Evolutionary conservation across 1,284 basidiomycete genomes (phyloP).

Genomic region (Kalmanozyma brasiliensis): DNA sequence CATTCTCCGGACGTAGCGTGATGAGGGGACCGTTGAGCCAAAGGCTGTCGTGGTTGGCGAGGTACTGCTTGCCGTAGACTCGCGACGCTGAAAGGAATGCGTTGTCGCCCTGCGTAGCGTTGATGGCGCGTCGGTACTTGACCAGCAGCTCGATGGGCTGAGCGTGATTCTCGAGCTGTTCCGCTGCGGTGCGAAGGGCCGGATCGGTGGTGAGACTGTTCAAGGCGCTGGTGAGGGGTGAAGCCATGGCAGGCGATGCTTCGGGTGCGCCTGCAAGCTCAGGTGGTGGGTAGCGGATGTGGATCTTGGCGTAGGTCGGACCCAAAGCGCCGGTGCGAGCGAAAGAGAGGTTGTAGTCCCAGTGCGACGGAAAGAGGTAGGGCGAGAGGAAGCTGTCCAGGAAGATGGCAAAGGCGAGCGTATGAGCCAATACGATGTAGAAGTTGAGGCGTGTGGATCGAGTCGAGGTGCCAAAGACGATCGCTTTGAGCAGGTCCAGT

Average conservation of each 20-base stretch:
- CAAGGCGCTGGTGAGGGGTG: constrained; percentile 27
- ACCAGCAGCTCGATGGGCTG: constrained; percentile 54
- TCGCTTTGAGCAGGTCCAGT: constrained; percentile 34
- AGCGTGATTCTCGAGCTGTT: constrained; percentile 3
- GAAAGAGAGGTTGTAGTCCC: constrained; percentile 61
- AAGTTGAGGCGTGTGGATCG: constrained; percentile 50
- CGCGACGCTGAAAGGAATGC: constrained; percentile 19
- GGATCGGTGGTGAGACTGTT: constrained; percentile 52
- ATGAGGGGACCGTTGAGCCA: constrained; percentile 66
- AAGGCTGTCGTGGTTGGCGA: constrained; percentile 47
- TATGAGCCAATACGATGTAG: constrained; percentile 51
- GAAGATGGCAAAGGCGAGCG: constrained; percentile 56
- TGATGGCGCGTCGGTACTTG: constrained; percentile 38
- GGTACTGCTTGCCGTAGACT: constrained; percentile 23
- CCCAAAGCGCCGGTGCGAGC: constrained; percentile 61
- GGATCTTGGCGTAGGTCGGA: constrained; percentile 57
- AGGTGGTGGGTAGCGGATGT: constrained; percentile 64
- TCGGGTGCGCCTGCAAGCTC: constrained; percentile 37
- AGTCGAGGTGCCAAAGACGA: constrained; percentile 56
- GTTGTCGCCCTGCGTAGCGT: constrained; percentile 21
- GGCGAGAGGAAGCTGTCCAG: constrained; percentile 63
- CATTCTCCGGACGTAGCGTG: constrained; percentile 69
- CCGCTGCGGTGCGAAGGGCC: constrained; percentile 13
- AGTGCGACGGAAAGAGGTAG: constrained; percentile 65
- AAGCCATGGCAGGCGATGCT: constrained; percentile 10